Evolutionary conservation across 2,329 filamentous ascomycete genomes (phyloP).

Genomic region (Trichoderma simmonsii): DNA sequence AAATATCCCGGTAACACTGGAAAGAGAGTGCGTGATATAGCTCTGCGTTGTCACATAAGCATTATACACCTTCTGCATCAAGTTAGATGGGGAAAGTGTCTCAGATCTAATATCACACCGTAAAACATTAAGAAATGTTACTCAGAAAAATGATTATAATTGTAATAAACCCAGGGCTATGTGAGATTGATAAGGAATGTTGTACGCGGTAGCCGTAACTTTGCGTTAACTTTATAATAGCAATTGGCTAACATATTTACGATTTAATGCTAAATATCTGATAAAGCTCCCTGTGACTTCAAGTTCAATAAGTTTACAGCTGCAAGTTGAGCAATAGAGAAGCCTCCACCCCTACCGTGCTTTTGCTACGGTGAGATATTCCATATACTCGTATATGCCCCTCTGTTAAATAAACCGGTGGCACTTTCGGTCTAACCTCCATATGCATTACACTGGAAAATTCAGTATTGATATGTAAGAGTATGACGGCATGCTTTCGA

Average conservation of each 20-base stretch:
- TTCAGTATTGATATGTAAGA: background rate
- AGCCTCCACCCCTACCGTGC: background rate
- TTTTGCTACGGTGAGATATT: background rate
- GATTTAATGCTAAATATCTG: too few relatives aligned
- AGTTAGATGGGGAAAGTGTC: background rate
- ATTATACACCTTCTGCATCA: background rate
- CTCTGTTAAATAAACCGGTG: background rate
- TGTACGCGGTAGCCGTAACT: too few relatives aligned
- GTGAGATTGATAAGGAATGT: background rate
- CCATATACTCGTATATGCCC: background rate
- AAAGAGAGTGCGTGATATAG: background rate
- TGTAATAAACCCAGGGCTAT: background rate
- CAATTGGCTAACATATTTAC: too few relatives aligned
- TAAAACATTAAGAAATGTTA: background rate
- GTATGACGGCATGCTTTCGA: background rate
- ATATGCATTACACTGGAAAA: background rate
- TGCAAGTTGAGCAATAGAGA: background rate
- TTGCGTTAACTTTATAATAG: too few relatives aligned
- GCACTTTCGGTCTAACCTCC: background rate
- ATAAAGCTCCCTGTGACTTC: background rate
- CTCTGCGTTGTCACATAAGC: background rate
- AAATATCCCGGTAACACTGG: background rate
- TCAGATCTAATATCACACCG: background rate
- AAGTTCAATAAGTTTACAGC: background rate
- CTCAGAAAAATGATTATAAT: background rate